A percentile compares a stretch with the other conserved stretches of the same genome.
Evolutionary conservation across 441 rosid genomes (phyloP).

Genomic region (Adansonia rubrostipa): DNA sequence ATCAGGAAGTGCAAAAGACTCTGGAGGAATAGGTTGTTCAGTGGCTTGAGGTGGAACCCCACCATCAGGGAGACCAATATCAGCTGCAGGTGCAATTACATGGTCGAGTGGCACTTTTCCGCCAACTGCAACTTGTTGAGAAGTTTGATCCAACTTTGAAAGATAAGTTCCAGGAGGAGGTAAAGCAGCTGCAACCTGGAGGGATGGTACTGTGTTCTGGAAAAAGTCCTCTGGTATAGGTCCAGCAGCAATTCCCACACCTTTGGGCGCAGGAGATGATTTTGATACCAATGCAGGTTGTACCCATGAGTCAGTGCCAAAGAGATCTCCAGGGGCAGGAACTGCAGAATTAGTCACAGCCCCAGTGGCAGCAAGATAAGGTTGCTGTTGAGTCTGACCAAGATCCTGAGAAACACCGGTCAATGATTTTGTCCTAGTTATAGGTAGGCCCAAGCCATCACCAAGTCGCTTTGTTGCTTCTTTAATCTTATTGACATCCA

Average conservation of each 20-base stretch:
- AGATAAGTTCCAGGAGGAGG: constrained; percentile 91
- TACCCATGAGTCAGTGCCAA: constrained; percentile 61
- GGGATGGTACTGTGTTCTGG: constrained; percentile 84
- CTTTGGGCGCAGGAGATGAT: constrained; percentile 49
- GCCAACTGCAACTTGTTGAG: constrained; percentile 53
- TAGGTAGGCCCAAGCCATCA: constrained; percentile 76
- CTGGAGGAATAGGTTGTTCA: constrained; percentile 55
- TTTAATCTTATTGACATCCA: constrained; percentile 91
- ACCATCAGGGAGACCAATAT: constrained; percentile 78
- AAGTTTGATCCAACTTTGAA: constrained; percentile 68
- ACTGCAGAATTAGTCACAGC: constrained; percentile 46
- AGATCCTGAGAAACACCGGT: constrained; percentile 67
- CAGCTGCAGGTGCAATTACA: constrained; percentile 43
- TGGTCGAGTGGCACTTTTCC: constrained; percentile 47
- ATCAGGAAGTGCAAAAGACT: constrained; percentile 75
- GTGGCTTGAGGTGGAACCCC: constrained; percentile 70
- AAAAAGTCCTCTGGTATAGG: constrained; percentile 98
- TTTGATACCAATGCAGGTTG: constrained; percentile 57
- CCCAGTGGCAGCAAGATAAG: constrained; percentile 46
- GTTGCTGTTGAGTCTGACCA: constrained; percentile 58
- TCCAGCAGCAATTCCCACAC: constrained; percentile 55
- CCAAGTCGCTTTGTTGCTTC: constrained; percentile 93
- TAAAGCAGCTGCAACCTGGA: constrained; percentile 82
- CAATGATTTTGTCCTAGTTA: constrained; percentile 71
- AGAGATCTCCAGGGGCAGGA: constrained; percentile 70